Percentiles rank a stretch among this genome's conserved stretches.
Evolutionary conservation across 805 yeast genomes (phyloP).

Genomic region (Candida verbasci): DNA sequence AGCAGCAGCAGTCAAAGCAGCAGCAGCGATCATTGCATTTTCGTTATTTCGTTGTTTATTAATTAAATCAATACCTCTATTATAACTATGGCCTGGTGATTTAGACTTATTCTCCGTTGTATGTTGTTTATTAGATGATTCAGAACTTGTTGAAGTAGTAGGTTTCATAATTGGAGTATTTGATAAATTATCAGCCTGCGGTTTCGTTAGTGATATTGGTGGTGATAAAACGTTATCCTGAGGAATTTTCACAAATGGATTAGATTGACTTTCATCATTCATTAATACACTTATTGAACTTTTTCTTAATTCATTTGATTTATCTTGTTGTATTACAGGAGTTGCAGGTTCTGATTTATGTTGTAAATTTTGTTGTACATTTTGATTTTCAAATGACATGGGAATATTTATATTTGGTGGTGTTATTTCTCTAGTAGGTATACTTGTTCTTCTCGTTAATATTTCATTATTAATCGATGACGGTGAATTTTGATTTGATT

Average conservation of each 20-base stretch:
- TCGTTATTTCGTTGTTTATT: constrained; percentile 31
- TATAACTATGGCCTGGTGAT: constrained; percentile 3
- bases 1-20: constrained; percentile 80
- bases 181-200: no score
- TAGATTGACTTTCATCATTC: background rate
- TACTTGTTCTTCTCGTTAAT: background rate
- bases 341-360: constrained; percentile 3
- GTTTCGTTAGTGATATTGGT: background rate
- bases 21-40: constrained; percentile 73
- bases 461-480: background rate
- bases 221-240: background rate
- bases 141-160: constrained; percentile 19
- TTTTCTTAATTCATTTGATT: background rate
- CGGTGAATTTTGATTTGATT: constrained; percentile 13
- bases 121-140: no score
- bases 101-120: background rate
- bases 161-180: background rate
- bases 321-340: background rate
- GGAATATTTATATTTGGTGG: background rate
- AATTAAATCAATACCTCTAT: constrained; percentile 31
- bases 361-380: background rate
- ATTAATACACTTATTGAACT: constrained; percentile 9
- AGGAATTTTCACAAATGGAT: background rate
- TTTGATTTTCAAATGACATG: background rate
- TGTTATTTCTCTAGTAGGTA: background rate